Conservation (phyloP, 2,329 filamentous ascomycete species). For the Rutstroemia sydowiana region DNA sequence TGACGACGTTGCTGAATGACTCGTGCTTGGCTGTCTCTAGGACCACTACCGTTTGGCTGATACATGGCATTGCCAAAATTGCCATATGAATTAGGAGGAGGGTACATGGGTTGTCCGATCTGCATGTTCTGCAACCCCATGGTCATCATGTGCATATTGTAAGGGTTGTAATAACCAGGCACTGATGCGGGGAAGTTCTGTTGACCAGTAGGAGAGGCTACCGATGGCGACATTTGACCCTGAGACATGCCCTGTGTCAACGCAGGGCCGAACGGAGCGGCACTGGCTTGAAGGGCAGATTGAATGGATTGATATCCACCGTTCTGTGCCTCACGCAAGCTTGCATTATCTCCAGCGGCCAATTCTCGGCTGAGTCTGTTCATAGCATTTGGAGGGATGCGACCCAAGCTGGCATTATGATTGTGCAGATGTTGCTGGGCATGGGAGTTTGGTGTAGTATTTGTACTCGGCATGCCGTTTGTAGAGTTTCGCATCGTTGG, state of each 20-base stretch:
- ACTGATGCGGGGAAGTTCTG: constrained; percentile 21
- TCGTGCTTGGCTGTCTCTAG: constrained; percentile 68
- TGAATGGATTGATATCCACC: constrained; percentile 53
- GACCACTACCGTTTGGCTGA: constrained; percentile 36
- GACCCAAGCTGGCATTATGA: constrained; percentile 75
- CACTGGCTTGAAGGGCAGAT: constrained; percentile 72
- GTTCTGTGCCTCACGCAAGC: constrained; percentile 36
- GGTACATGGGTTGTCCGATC: constrained; percentile 46
- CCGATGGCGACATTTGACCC: constrained; percentile 20
- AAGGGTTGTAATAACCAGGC: constrained; percentile 31
- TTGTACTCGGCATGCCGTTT: constrained; percentile 23
- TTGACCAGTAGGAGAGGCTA: constrained; percentile 24
- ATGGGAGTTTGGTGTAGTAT: constrained; percentile 45
- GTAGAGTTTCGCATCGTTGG: constrained; percentile 64
- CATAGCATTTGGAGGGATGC: constrained; percentile 61
- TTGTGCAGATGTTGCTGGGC: constrained; percentile 55
- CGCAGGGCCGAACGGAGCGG: constrained; percentile 68
- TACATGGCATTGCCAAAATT: constrained; percentile 20
- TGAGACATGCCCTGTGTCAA: constrained; percentile 34
- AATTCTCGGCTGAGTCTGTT: constrained; percentile 69
- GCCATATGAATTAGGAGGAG: constrained; percentile 47
- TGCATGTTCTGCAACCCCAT: constrained; percentile 63
- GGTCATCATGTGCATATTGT: constrained; percentile 53
- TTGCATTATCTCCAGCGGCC: constrained; percentile 26
- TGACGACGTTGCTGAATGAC: constrained; percentile 69